Conservation (phyloP, 164 flowering plant genomes). For the Berberis vulgaris region DNA sequence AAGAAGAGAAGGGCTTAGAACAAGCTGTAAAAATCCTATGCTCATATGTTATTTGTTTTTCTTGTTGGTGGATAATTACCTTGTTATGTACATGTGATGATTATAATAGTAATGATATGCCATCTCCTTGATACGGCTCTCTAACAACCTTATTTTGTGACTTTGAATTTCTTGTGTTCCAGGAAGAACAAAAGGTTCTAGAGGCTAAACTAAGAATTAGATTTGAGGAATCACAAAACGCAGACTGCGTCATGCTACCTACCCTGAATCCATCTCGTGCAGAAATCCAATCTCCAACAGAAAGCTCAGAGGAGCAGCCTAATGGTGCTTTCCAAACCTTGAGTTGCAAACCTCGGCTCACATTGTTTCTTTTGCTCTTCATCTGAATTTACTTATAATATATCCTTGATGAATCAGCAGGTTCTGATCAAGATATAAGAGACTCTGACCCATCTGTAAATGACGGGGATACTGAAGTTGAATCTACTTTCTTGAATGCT, state of each 20-base stretch:
- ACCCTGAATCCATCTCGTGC: slow-evolving; percentile 5
- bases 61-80: slow-evolving; percentile 1
- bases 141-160: too few species aligned
- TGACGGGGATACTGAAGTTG: slow-evolving; percentile 4
- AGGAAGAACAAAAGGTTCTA: slow-evolving; percentile 34
- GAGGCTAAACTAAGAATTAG: slow-evolving; percentile 33
- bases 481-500: slow-evolving; percentile 10
- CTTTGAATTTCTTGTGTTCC: slow-evolving; percentile 5
- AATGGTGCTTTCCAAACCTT: slow-evolving; percentile 6
- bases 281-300: slow-evolving; percentile 11
- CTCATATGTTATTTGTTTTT: slow-evolving; percentile 3
- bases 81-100: neutral
- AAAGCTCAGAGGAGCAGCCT: slow-evolving; percentile 4
- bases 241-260: slow-evolving; percentile 5
- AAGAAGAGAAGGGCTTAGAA: slow-evolving; percentile 26
- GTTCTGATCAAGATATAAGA: slow-evolving; percentile 4
- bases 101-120: neutral
- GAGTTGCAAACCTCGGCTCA: neutral
- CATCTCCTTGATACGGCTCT: neutral
- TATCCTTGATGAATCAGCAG: slow-evolving; percentile 9
- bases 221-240: slow-evolving; percentile 16
- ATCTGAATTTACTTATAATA: neutral
- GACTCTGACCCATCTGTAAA: slow-evolving; percentile 3
- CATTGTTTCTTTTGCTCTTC: neutral
- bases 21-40: slow-evolving; percentile 19